A percentile compares a stretch with the other conserved stretches of the same genome.
Conservation (phyloP, 2,329 filamentous ascomycete species). For the Xylariales sp. region DNA sequence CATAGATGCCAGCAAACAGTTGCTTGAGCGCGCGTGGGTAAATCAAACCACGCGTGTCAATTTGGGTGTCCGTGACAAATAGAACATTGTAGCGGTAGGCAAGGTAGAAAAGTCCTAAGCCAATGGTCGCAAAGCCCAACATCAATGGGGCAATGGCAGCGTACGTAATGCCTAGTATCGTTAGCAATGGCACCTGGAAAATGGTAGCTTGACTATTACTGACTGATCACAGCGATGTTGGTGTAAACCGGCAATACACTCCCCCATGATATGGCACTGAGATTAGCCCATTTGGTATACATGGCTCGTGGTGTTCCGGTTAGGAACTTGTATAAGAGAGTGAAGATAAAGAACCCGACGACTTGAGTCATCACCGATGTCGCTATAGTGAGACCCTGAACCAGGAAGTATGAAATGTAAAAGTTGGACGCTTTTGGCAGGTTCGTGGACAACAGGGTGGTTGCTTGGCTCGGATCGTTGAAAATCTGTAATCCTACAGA, state of each 20-base stretch:
- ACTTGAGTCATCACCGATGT: constrained; percentile 68
- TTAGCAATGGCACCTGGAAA: constrained; percentile 19
- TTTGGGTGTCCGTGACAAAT: constrained; percentile 74
- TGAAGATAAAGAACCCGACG: constrained; percentile 67
- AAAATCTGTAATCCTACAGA: constrained; percentile 61
- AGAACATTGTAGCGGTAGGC: constrained; percentile 89
- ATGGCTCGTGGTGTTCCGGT: constrained; percentile 76
- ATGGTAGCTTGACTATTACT: too few relatives aligned
- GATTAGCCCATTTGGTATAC: constrained; percentile 70
- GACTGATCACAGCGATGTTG: constrained; percentile 74
- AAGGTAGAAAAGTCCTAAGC: constrained; percentile 76
- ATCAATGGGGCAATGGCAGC: constrained; percentile 82
- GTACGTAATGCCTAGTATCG: constrained; percentile 67
- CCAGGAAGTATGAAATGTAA: constrained; percentile 90
- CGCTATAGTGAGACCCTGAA: constrained; percentile 81
- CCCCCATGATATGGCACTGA: constrained; percentile 77
- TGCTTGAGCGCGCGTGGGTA: constrained; percentile 88
- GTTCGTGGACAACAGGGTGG: constrained; percentile 63
- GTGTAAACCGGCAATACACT: constrained; percentile 77
- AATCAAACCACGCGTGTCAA: constrained; percentile 83
- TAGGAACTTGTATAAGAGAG: constrained; percentile 67
- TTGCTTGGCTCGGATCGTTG: constrained; percentile 55
- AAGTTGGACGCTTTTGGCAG: constrained; percentile 87
- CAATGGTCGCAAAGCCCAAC: constrained; percentile 74
- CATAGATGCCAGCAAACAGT: constrained; percentile 76